Evolutionary conservation across 2,329 filamentous ascomycete genomes (phyloP), one percentile per base, ranked within the genome.

Genomic region (Colletotrichum agaves): DNA sequence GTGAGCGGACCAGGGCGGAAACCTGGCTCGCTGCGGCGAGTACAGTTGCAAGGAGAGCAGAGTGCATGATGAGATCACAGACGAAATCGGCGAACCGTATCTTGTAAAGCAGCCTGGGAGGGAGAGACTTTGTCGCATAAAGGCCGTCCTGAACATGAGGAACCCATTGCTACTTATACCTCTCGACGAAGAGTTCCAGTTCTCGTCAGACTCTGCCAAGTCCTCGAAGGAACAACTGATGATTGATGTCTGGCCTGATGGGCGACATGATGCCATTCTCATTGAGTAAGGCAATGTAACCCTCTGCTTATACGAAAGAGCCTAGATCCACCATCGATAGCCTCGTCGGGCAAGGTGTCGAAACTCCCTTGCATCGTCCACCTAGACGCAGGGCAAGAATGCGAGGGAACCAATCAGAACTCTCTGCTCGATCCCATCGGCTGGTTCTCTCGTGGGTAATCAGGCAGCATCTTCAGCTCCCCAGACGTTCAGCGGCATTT

Each of bases 1-100:
- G 61, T 11, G 65, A 68, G 33, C 65, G 47, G 15, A 31, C 37
- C 33, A 68, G n/a, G 3, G 61, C 61, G 3, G 27, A 4, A 1
- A 47, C 61, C 17, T 52, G 61, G 41, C 21, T 37, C 4, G 43
- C 41, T 21, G 23, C 27, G 17, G 50, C 19, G 10, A 68, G 11
- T 2, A 43, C 39, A 27, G 61, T 55, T 55, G 33, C 21, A 1
- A 67, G 17, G 21, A 53, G 8, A 17, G 61, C 49, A 11, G 17
- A 33, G 5, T 21, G 53, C 65, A 68, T 68, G 13, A 13, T 49
- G 61, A 33, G 43, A 17, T 23, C 4, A 27, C 27, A 27, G 8
- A 37, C 5, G 35, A 37, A 37, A 37, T 12, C 8, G 13, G 31
- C 0, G 5, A 7, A 21, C 13, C 10, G 21, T 13, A 27, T 27